A percentile compares a stretch with the other conserved stretches of the same genome.
Evolutionary conservation across 2,329 filamentous ascomycete genomes (phyloP).

Genomic region (Penicillium brevicompactum): DNA sequence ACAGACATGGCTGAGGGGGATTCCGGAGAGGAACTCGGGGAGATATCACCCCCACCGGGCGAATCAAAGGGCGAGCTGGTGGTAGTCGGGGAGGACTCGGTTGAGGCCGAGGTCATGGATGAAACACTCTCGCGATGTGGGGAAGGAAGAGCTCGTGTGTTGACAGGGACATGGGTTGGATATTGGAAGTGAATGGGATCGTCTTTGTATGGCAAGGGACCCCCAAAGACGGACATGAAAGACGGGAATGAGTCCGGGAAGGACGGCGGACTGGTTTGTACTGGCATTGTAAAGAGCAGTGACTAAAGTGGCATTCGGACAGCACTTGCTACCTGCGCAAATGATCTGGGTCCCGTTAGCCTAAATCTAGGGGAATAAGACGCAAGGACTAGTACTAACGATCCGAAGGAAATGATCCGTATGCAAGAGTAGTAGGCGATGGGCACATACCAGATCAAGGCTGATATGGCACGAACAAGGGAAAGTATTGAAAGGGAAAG

Average conservation of each 20-base stretch:
- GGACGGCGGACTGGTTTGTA: slow-evolving; percentile 43
- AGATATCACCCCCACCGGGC: slow-evolving; percentile 84
- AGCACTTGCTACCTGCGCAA: slow-evolving; percentile 46
- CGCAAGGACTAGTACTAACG: slow-evolving; percentile 33
- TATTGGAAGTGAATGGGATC: slow-evolving; percentile 28
- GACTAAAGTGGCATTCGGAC: slow-evolving; percentile 34
- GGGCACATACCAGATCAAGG: slow-evolving; percentile 6
- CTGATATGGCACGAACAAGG: neutral
- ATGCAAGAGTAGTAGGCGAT: slow-evolving; percentile 7
- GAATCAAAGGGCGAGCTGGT: slow-evolving; percentile 92
- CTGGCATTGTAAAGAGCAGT: slow-evolving; percentile 38
- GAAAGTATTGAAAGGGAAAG: neutral
- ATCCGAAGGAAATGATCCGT: slow-evolving; percentile 21
- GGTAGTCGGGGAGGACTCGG: slow-evolving; percentile 92
- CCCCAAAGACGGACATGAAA: slow-evolving; percentile 57
- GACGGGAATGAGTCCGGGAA: slow-evolving; percentile 52
- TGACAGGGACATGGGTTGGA: slow-evolving; percentile 31
- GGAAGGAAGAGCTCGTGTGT: slow-evolving; percentile 32
- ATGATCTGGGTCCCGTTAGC: slow-evolving; percentile 26
- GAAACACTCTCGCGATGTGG: slow-evolving; percentile 48
- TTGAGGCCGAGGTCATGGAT: slow-evolving; percentile 69
- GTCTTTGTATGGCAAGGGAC: slow-evolving; percentile 34
- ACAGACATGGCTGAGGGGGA: slow-evolving; percentile 75
- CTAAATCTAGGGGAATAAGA: slow-evolving; percentile 11
- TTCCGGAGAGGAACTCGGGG: slow-evolving; percentile 88